Percentiles rank a stretch among this genome's conserved stretches.
These are phyloP conservation scores for Cucumis cinereus DNA, from an alignment of 306 rosid genomes.

Conservation along the genomic window DNA sequence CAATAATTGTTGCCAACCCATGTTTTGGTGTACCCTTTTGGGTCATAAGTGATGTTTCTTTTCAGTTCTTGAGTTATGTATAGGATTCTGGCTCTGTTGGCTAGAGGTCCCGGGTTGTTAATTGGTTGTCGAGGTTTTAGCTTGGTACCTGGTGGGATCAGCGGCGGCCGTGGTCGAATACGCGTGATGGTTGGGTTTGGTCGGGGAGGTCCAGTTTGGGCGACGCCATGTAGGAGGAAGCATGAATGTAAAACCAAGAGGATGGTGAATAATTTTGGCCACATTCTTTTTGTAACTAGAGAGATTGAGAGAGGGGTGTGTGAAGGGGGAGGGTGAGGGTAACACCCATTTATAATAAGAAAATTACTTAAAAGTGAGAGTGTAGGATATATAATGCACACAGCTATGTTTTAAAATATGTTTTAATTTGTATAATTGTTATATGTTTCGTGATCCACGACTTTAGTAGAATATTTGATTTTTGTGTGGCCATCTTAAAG, in stretches of 20 bases:
- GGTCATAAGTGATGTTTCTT: constrained; percentile 34
- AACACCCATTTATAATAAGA: not conserved
- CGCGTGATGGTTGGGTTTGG: constrained; percentile 12
- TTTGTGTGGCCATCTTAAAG: not conserved
- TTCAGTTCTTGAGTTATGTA: constrained; percentile 30
- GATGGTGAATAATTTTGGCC: not conserved
- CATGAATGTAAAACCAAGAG: not conserved
- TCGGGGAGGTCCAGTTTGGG: constrained; percentile 15
- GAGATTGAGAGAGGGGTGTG: not conserved
- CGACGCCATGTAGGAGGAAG: not conserved
- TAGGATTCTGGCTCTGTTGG: constrained; percentile 23
- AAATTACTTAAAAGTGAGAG: too few relatives aligned
- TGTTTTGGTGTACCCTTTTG: constrained; percentile 18
- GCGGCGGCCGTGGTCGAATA: constrained; percentile 16
- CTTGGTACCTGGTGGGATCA: constrained; percentile 13
- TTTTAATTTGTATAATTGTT: not conserved
- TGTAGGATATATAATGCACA: too few relatives aligned
- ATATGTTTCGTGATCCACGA: not conserved
- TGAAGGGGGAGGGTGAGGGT: not conserved
- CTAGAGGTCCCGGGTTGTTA: constrained; percentile 23
- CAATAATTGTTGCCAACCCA: constrained; percentile 32
- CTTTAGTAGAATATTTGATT: too few relatives aligned
- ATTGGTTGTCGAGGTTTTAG: constrained; percentile 24
- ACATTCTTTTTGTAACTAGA: not conserved
- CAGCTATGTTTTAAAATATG: too few relatives aligned